Evolutionary conservation across 495 filamentous ascomycete genomes (phyloP).

Genomic region (Daldinia caldariorum): DNA sequence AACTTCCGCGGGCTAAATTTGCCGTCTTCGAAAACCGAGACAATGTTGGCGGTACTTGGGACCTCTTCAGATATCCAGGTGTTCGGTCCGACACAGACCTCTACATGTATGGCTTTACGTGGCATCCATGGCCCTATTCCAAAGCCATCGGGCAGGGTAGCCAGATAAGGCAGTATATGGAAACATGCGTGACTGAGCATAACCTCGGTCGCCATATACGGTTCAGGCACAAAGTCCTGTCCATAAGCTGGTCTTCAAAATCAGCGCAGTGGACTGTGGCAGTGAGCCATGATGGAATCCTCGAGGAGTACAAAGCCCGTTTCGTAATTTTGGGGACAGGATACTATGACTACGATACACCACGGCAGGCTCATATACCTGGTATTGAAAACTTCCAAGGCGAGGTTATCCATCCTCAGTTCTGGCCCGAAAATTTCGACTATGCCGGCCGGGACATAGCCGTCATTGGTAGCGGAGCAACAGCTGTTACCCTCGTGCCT

Average conservation of each 20-base stretch:
- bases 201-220: conserved; percentile 71
- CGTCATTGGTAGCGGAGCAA: conserved; percentile 68
- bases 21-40: conserved; percentile 70
- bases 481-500: conserved; percentile 66
- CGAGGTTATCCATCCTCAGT: conserved; percentile 68
- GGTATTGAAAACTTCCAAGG: conserved; percentile 68
- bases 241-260: conserved; percentile 68
- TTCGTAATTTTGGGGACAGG: conserved; percentile 72
- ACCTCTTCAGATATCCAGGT: conserved; percentile 76
- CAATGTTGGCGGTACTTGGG: conserved; percentile 75
- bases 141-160: conserved; percentile 69
- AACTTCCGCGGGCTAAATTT: conserved; percentile 65
- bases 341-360: conserved; percentile 73
- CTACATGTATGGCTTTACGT: conserved; percentile 70
- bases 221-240: conserved; percentile 65
- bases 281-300: conserved; percentile 57
- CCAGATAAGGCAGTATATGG: conserved; percentile 70
- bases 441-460: conserved; percentile 62
- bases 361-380: conserved; percentile 65
- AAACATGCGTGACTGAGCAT: conserved; percentile 64
- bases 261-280: conserved; percentile 69
- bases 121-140: conserved; percentile 67
- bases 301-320: conserved; percentile 57
- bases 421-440: conserved; percentile 65
- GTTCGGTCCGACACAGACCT: conserved; percentile 75